Conservation (phyloP, 2,329 filamentous ascomycete genomes). For the Monilinia aucupariae region DNA sequence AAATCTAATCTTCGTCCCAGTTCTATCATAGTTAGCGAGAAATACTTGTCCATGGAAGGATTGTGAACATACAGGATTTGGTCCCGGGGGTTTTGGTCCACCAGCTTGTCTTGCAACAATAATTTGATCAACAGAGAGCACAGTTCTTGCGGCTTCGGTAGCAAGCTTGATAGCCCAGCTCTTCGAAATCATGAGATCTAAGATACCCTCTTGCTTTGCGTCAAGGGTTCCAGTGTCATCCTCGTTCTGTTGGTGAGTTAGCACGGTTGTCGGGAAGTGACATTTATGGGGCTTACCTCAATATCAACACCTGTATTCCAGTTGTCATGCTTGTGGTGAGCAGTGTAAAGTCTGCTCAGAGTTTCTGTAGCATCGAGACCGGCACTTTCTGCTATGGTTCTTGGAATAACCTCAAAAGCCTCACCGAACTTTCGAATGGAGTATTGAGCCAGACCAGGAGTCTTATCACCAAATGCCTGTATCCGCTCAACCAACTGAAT, state of each 20-base stretch:
- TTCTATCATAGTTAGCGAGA: slow-evolving; percentile 30
- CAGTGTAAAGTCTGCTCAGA: slow-evolving; percentile 83
- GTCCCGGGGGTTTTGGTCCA: slow-evolving; percentile 92
- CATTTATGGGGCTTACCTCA: slow-evolving; percentile 49
- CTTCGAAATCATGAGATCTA: slow-evolving; percentile 89
- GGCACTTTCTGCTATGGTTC: slow-evolving; percentile 89
- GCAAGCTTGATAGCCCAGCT: slow-evolving; percentile 96
- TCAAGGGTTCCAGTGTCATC: slow-evolving; percentile 77
- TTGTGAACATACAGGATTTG: slow-evolving; percentile 57
- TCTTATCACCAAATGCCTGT: slow-evolving; percentile 85
- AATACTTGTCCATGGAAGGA: background rate
- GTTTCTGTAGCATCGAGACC: slow-evolving; percentile 97
- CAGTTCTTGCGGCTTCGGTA: slow-evolving; percentile 87
- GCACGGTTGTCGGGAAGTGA: background rate
- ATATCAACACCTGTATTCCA: slow-evolving; percentile 94
- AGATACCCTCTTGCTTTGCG: slow-evolving; percentile 78
- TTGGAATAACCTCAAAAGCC: slow-evolving; percentile 93
- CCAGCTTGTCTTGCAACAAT: slow-evolving; percentile 97
- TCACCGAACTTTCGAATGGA: slow-evolving; percentile 97
- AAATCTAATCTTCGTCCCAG: slow-evolving; percentile 38
- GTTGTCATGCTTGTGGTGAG: slow-evolving; percentile 80
- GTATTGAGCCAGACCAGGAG: slow-evolving; percentile 87
- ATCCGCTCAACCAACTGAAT: slow-evolving; percentile 90
- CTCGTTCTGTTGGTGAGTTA: slow-evolving; percentile 51
- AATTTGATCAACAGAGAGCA: slow-evolving; percentile 96